Evolutionary conservation across 2,329 filamentous ascomycete genomes (phyloP), one percentile per base, ranked within the genome.

Genomic region (Chrysosporium queenslandicum): DNA sequence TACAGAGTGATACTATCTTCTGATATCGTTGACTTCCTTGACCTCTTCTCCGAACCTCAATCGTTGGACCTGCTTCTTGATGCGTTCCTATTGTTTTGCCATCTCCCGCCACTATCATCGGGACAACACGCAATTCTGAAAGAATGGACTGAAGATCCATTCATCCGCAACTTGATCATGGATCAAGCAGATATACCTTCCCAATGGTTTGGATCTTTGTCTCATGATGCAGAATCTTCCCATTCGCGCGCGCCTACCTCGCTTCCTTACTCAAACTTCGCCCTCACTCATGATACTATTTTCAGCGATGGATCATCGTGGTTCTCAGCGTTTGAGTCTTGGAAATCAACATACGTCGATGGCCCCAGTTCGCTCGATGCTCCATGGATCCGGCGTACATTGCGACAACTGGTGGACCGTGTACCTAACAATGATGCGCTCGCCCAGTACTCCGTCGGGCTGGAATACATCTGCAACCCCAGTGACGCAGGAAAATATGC

Each of bases 1-100:
- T 94, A 86, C 58, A 79, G 89, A 32, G 80, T 92, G 2, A 78
- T 95, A 42, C 79, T 96, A 62, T 89, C 83, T 59, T 79, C 81
- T 0, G 92, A 97, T 64, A 73, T 96, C 18, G 71, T 80, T 56
- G 74, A 78, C 0, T 74, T 85, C 25, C 63, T 94, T 58, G 74
- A 53, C 51, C 63, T 52, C 6, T 64, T 67, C 30, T 59, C 57
- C 46, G 58, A 58, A 3, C 46, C 56, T 6, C 54, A 55, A 2
- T 62, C 78, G 0, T 67, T 64, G 6, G 60, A 66, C 8, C 64
- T 76, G 25, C 66, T 94, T 0, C 50, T 92, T 18, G 79, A 90
- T 60, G 81, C 82, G 2, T 89, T 90, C 58, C 65, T 89, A 1
- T 68, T 80, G 4, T 90, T 87, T 62, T 82, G 77, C 59, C 76